Evolutionary conservation across 805 yeast species (phyloP).

Genomic region (Cyberlindnera mycetangii): DNA sequence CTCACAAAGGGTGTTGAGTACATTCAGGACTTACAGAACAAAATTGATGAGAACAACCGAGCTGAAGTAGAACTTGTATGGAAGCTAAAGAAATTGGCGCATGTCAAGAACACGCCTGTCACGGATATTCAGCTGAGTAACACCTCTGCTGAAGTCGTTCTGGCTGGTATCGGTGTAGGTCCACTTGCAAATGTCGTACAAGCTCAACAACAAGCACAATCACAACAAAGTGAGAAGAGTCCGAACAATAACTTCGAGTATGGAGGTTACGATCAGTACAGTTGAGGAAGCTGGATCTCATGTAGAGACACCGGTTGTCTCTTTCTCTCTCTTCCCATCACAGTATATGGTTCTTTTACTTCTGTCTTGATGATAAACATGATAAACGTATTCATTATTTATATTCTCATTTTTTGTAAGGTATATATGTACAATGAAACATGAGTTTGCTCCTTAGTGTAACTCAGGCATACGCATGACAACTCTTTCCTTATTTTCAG

Average conservation of each 20-base stretch:
- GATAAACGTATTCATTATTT: neutral
- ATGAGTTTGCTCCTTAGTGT: neutral
- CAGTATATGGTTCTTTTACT: too few relatives aligned
- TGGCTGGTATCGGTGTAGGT: slow-evolving; percentile 80
- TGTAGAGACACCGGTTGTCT: neutral
- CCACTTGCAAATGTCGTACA: slow-evolving; percentile 50
- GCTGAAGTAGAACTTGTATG: slow-evolving; percentile 72
- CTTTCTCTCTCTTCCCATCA: neutral
- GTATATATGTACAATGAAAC: neutral
- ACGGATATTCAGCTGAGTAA: slow-evolving; percentile 43
- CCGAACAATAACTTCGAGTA: slow-evolving; percentile 35
- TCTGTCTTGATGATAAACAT: neutral
- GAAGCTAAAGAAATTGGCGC: slow-evolving; percentile 52
- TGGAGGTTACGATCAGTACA: slow-evolving; percentile 38
- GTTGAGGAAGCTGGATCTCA: slow-evolving; percentile 9
- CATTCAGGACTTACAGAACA: slow-evolving; percentile 60
- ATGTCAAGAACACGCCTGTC: slow-evolving; percentile 39
- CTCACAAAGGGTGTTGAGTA: slow-evolving; percentile 73
- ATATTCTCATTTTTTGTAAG: neutral
- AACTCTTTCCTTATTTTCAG: slow-evolving; percentile 67
- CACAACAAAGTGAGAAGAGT: slow-evolving; percentile 13
- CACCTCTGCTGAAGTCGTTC: slow-evolving; percentile 77
- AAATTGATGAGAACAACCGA: slow-evolving; percentile 75
- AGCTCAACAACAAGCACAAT: slow-evolving; percentile 11
- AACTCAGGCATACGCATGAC: slow-evolving; percentile 86